Conservation (phyloP, 2,329 filamentous ascomycete genomes). For the Onygenales sp. region DNA sequence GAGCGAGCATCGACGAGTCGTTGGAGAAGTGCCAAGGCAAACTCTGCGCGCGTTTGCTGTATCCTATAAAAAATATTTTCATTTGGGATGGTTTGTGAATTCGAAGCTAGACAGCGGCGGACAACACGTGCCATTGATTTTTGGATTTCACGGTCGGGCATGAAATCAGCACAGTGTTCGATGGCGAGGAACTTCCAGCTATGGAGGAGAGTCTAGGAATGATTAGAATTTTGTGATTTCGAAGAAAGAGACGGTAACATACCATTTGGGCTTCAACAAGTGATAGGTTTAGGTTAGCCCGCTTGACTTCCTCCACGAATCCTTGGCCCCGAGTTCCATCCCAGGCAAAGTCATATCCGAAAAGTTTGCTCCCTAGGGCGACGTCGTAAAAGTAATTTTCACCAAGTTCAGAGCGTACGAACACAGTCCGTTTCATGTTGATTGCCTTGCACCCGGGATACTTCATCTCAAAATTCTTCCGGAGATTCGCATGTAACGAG, state of each 20-base stretch:
- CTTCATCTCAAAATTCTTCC: slow-evolving; percentile 70
- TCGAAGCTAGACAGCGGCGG: slow-evolving; percentile 67
- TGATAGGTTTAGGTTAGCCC: slow-evolving; percentile 83
- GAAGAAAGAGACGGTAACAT: slow-evolving; percentile 26
- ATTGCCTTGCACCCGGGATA: slow-evolving; percentile 65
- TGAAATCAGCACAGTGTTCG: slow-evolving; percentile 63
- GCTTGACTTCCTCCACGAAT: slow-evolving; percentile 71
- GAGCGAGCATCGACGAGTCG: slow-evolving; percentile 55
- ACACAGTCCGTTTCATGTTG: slow-evolving; percentile 67
- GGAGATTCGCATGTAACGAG: slow-evolving; percentile 76
- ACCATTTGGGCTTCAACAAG: slow-evolving; percentile 86
- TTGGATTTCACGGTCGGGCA: slow-evolving; percentile 47
- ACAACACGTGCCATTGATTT: slow-evolving; percentile 66
- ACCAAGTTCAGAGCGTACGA: slow-evolving; percentile 60
- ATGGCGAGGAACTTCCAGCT: slow-evolving; percentile 83
- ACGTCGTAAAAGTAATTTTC: slow-evolving; percentile 77
- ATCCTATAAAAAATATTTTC: slow-evolving; percentile 75
- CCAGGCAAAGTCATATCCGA: slow-evolving; percentile 74
- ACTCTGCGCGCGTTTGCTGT: slow-evolving; percentile 64
- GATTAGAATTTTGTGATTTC: slow-evolving; percentile 5
- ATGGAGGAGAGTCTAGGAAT: slow-evolving; percentile 60
- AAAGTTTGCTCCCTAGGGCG: slow-evolving; percentile 62
- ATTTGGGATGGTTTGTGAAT: slow-evolving; percentile 60
- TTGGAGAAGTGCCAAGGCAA: slow-evolving; percentile 75
- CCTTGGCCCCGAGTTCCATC: slow-evolving; percentile 56